Conservation (phyloP, 805 yeast genomes). For the Komagataella populi region DNA sequence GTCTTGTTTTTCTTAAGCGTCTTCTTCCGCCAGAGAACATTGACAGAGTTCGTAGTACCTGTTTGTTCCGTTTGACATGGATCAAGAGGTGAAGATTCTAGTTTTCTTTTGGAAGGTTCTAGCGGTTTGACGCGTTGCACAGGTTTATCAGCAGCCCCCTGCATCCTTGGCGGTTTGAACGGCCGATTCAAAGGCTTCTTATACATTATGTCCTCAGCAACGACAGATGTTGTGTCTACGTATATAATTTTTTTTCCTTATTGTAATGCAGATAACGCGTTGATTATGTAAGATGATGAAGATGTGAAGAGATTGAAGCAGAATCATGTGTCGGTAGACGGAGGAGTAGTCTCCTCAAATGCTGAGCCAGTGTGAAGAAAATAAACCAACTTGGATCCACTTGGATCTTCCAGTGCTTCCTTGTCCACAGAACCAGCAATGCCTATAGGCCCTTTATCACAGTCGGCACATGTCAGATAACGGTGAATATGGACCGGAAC, state of each 20-base stretch:
- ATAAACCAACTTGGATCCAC: not conserved
- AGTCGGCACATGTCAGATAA: conserved; percentile 56
- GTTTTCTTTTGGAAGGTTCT: not conserved
- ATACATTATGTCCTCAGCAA: not conserved
- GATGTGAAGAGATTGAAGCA: not conserved
- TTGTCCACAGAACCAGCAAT: conserved; percentile 31
- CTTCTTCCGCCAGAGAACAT: conserved; percentile 56
- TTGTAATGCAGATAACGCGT: not conserved
- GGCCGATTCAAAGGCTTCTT: conserved; percentile 23
- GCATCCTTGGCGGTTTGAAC: conserved; percentile 35
- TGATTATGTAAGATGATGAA: not conserved
- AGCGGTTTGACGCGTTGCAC: not conserved
- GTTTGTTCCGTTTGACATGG: not conserved
- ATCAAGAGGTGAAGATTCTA: not conserved
- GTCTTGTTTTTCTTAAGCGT: conserved; percentile 72
- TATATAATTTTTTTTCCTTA: too few relatives aligned
- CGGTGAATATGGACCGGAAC: conserved; percentile 25
- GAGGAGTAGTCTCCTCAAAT: not conserved
- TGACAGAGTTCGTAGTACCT: conserved; percentile 6
- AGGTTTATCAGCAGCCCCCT: conserved; percentile 1
- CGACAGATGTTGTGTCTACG: not conserved
- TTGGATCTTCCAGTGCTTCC: conserved; percentile 9
- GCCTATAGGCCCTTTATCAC: conserved; percentile 71
- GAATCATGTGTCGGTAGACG: not conserved
- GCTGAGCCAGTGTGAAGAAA: not conserved